Percentiles rank a stretch among this genome's conserved stretches.
phyloP scores from a whole-genome alignment of 2,329 filamentous ascomycete species.

The Aspergillus sclerotialis region DNA sequence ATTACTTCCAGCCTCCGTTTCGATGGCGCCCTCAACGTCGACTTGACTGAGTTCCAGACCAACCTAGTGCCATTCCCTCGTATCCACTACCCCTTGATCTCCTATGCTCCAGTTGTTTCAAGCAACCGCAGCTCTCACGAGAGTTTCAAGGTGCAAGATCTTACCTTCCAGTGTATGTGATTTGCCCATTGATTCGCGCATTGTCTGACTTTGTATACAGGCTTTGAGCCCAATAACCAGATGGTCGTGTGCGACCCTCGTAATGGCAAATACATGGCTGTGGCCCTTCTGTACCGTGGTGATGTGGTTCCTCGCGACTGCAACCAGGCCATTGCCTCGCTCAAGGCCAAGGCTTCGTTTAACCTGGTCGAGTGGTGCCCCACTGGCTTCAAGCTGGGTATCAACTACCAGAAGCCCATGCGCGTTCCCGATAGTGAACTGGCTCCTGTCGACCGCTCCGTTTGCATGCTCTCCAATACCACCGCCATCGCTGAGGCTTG shows the following conservation, averaged over 20 bases:
- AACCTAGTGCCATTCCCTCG: constrained; percentile 62
- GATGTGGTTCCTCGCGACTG: constrained; percentile 59
- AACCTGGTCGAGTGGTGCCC: constrained; percentile 64
- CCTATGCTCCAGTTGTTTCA: constrained; percentile 58
- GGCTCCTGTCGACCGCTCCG: constrained; percentile 47
- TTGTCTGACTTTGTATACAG: constrained; percentile 21
- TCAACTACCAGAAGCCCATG: constrained; percentile 57
- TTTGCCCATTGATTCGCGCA: no score
- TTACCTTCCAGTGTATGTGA: constrained; percentile 57
- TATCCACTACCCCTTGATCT: constrained; percentile 62
- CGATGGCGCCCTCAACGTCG: constrained; percentile 60
- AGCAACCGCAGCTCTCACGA: constrained; percentile 74
- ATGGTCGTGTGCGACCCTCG: constrained; percentile 63
- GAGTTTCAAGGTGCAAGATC: constrained; percentile 76
- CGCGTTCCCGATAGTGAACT: constrained; percentile 48
- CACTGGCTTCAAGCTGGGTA: constrained; percentile 62
- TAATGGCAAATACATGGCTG: constrained; percentile 64
- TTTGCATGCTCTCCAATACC: constrained; percentile 61
- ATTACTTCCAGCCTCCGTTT: constrained; percentile 61
- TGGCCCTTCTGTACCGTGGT: constrained; percentile 59
- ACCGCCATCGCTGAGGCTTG: constrained; percentile 61
- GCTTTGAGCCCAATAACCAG: constrained; percentile 62
- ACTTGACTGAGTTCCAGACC: constrained; percentile 63
- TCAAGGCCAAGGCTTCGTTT: constrained; percentile 59
- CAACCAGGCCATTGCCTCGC: constrained; percentile 50